Evolutionary conservation across 805 yeast genomes (phyloP), one percentile per base, ranked within the genome.

Genomic region (Tetrapisispora taiwanensis): DNA sequence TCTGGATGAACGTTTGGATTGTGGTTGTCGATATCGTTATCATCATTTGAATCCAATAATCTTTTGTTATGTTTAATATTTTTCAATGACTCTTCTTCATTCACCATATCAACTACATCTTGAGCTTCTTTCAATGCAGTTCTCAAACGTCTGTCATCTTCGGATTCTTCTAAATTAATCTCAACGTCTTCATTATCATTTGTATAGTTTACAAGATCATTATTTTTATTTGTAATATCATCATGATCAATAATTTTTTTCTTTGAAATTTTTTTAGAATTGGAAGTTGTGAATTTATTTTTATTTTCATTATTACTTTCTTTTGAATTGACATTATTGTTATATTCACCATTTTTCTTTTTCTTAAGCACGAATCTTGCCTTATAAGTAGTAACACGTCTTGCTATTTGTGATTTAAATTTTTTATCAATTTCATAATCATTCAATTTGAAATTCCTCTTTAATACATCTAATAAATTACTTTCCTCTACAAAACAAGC

Each of bases 301-400:
- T 22, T 22, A 22, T 22, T 22, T 22, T 22, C 26, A 22, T 22
- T 22, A 14, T 10, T 28, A 28, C 5, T 28, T 7, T 14, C 30
- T 4, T 28, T 28, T 3, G 46, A 48, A 13, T 56, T 58, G 9
- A 15, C 6, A 18, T 22, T 15, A 8, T 17, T 37, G 7, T 26
- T 26, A 37, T 59, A 62, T 17, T 57, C 57, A 14, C 64, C 64
- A 30, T 49, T 55, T 42, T 54, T 62, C 52, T 60, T 61, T 46
- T 59, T 58, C 45, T 61, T 62, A 37, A 58, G 43, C 6, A 61
- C 63, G 39, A 61, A 60, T 35, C 67, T 51, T 14, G 67, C 64
- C 38, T 62, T 62, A 43, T 61, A 62, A 7, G 66, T 60, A 20
- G 66, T 61, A 12, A 62, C 62, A 41, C 64, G 58, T 49, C 66